Percentiles rank a stretch among this genome's conserved stretches.
These are phyloP conservation scores for Heliosperma pusillum DNA, from an alignment of 148 eudicot species.

Conservation along the genomic window DNA sequence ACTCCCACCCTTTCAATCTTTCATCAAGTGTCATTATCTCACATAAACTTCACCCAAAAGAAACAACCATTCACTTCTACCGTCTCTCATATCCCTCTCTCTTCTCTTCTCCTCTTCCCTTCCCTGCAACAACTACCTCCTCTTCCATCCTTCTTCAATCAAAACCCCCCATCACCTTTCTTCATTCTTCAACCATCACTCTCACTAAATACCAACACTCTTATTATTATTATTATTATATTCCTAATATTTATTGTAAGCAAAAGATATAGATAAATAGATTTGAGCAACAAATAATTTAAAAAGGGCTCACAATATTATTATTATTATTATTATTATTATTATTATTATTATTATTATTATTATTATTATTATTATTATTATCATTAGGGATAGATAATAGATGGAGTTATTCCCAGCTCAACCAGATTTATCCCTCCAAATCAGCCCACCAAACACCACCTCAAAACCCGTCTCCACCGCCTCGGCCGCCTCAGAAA, in stretches of 20 bases:
- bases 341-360: no score
- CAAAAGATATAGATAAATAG: no score
- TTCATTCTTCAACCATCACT: neutral
- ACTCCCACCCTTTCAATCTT: no score
- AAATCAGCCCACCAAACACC: conserved; percentile 84
- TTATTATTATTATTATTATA: no score
- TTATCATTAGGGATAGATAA: neutral
- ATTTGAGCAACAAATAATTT: no score
- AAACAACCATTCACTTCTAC: neutral
- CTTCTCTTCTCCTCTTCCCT: neutral
- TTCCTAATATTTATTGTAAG: no score
- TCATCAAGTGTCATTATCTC: conserved; percentile 5
- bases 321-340: no score
- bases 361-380: no score
- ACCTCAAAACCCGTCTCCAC: conserved; percentile 32
- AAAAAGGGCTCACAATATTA: no score
- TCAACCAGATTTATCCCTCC: conserved; percentile 89
- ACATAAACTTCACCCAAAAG: neutral
- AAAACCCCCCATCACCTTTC: neutral
- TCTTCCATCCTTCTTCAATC: neutral
- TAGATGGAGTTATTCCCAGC: conserved; percentile 91
- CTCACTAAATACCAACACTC: no score
- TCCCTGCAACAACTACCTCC: neutral
- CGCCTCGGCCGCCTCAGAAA: conserved; percentile 15
- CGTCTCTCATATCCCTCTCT: neutral